Conservation (phyloP, 208 protist genomes). For the Trypanosoma mega region DNA sequence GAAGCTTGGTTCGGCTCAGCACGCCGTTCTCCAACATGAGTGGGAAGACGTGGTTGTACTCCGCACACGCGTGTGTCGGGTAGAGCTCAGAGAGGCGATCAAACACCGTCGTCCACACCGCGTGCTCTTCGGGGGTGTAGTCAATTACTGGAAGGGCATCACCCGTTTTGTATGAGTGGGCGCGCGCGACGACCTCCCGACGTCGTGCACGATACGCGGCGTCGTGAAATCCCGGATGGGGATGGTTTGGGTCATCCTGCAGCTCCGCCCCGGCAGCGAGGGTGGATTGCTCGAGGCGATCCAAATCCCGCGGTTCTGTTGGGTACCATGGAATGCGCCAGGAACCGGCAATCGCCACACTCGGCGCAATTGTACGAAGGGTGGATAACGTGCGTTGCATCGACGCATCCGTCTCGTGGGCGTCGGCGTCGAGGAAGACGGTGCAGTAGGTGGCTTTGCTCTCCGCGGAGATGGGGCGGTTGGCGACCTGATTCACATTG, state of each 20-base stretch:
- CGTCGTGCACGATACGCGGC: constrained; percentile 90
- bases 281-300: constrained; percentile 80
- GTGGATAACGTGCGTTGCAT: constrained; percentile 42
- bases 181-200: constrained; percentile 63
- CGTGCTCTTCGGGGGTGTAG: constrained; percentile 92
- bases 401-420: constrained; percentile 31
- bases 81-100: constrained; percentile 87
- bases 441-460: constrained; percentile 40
- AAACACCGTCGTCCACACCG: constrained; percentile 87
- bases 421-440: constrained; percentile 70
- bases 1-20: constrained; percentile 85
- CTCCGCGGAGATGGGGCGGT: constrained; percentile 49
- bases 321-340: constrained; percentile 84
- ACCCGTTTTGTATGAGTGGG: constrained; percentile 82
- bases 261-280: constrained; percentile 84
- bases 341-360: constrained; percentile 44
- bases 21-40: constrained; percentile 93
- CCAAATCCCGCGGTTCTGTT: constrained; percentile 67
- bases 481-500: constrained; percentile 62
- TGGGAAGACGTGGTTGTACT: constrained; percentile 93
- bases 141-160: constrained; percentile 85
- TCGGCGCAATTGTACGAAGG: constrained; percentile 37
- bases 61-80: constrained; percentile 91
- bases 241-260: constrained; percentile 85
- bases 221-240: constrained; percentile 96